These are phyloP conservation scores for Boletus rufocinnamomeus DNA, from an alignment of 768 basidiomycete genomes.

Conservation along the genomic window DNA sequence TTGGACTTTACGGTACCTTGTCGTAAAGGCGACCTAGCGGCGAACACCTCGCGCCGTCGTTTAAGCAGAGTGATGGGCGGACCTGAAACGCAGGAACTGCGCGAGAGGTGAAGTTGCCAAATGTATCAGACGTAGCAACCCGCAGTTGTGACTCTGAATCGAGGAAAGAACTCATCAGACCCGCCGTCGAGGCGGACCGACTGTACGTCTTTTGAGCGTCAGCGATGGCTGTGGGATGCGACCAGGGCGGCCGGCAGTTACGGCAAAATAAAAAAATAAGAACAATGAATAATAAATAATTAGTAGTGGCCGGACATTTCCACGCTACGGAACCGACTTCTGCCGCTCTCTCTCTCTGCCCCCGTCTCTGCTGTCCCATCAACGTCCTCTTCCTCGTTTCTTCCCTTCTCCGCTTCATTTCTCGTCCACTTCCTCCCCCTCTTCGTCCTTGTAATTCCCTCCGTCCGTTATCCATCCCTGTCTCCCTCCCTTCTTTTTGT, in stretches of 20 bases:
- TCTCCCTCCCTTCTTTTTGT: constrained; percentile 22
- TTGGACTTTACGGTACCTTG: not conserved
- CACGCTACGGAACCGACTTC: constrained; percentile 31
- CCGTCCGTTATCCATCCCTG: constrained; percentile 7
- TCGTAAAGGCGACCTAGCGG: not conserved
- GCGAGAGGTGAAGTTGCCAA: not conserved
- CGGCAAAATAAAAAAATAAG: constrained; percentile 15
- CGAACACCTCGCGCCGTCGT: not conserved
- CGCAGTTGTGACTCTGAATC: not conserved
- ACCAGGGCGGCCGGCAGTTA: constrained; percentile 22
- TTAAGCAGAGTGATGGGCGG: not conserved
- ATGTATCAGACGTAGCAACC: not conserved
- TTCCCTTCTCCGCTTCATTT: constrained; percentile 35
- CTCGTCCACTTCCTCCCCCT: constrained; percentile 15
- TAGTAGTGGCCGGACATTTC: constrained; percentile 18
- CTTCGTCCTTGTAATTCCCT: constrained; percentile 32
- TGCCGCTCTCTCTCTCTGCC: constrained; percentile 15
- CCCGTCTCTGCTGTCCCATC: constrained; percentile 20
- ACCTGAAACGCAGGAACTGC: not conserved
- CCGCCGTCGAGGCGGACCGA: not conserved
- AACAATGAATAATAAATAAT: constrained; percentile 35
- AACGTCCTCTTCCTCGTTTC: constrained; percentile 32
- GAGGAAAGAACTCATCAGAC: not conserved
- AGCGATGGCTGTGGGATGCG: constrained; percentile 13
- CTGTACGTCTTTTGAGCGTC: not conserved